Evolutionary conservation across 108 stramenopile genomes (phyloP).

Genomic region (Poteriospumella lacustris): DNA sequence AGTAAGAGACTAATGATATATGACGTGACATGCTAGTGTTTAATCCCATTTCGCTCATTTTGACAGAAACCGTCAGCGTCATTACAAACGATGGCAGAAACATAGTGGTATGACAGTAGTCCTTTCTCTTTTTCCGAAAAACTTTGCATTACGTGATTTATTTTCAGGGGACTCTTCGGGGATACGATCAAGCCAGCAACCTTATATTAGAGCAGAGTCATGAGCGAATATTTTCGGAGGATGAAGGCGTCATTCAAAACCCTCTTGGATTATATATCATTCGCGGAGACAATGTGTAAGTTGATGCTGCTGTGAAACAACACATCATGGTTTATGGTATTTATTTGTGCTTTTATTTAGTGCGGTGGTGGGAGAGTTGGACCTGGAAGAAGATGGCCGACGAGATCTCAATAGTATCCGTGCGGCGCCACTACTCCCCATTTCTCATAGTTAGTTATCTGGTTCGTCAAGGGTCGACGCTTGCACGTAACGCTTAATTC

Average conservation of each 20-base stretch:
- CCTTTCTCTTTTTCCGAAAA: not conserved
- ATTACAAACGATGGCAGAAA: slow-evolving; percentile 54
- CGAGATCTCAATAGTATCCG: slow-evolving; percentile 37
- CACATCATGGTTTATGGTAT: not conserved
- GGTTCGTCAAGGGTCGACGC: too few relatives aligned
- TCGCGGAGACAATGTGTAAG: slow-evolving; percentile 51
- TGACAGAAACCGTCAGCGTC: slow-evolving; percentile 30
- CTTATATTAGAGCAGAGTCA: slow-evolving; percentile 52
- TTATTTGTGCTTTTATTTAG: not conserved
- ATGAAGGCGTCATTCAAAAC: slow-evolving; percentile 48
- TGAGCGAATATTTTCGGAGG: slow-evolving; percentile 50
- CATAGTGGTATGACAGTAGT: slow-evolving; percentile 36
- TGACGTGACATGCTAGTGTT: too few relatives aligned
- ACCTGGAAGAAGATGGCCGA: slow-evolving; percentile 40
- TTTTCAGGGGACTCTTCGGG: slow-evolving; percentile 41
- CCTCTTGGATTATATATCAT: slow-evolving; percentile 51
- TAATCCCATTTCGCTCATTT: too few relatives aligned
- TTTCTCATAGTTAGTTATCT: slow-evolving; percentile 36
- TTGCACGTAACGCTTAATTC: too few relatives aligned
- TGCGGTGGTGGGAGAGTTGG: slow-evolving; percentile 50
- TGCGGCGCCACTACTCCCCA: slow-evolving; percentile 43
- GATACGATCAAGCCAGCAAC: slow-evolving; percentile 55
- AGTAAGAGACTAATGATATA: too few relatives aligned
- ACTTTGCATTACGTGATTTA: not conserved
- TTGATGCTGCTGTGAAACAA: not conserved